These are phyloP conservation scores for Camellia lanceoleosa DNA, from an alignment of 148 eudicot species.

Conservation along the genomic window DNA sequence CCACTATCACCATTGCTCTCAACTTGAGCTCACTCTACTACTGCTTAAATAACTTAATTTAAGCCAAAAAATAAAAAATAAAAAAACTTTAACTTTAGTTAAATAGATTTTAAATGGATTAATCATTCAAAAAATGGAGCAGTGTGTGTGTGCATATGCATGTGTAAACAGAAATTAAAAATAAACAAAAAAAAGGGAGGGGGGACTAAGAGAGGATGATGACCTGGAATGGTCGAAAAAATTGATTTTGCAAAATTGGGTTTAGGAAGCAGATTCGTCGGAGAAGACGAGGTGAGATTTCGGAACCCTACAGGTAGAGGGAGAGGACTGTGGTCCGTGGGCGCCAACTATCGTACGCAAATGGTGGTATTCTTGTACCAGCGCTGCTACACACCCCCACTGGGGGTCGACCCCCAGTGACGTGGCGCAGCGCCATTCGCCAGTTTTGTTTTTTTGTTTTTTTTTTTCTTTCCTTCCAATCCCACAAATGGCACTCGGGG, in stretches of 20 bases:
- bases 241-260: not conserved
- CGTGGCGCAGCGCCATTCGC: no score
- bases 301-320: not conserved
- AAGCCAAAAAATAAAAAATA: no score
- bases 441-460: no score
- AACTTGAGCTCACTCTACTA: not conserved
- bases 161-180: no score
- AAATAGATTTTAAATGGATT: not conserved
- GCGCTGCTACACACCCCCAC: no score
- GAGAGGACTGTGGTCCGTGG: not conserved
- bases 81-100: no score
- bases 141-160: no score
- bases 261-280: not conserved
- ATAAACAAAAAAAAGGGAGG: not conserved
- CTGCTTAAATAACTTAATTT: not conserved
- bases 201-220: not conserved
- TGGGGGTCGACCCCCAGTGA: no score
- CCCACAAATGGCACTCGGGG: no score
- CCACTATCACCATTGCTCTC: slow-evolving; percentile 33
- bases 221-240: not conserved
- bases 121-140: not conserved
- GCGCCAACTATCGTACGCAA: no score
- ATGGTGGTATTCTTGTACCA: no score
- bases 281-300: not conserved
- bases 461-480: no score